phyloP scores from a whole-genome alignment of 495 filamentous ascomycete species.

The Podospora comata region DNA sequence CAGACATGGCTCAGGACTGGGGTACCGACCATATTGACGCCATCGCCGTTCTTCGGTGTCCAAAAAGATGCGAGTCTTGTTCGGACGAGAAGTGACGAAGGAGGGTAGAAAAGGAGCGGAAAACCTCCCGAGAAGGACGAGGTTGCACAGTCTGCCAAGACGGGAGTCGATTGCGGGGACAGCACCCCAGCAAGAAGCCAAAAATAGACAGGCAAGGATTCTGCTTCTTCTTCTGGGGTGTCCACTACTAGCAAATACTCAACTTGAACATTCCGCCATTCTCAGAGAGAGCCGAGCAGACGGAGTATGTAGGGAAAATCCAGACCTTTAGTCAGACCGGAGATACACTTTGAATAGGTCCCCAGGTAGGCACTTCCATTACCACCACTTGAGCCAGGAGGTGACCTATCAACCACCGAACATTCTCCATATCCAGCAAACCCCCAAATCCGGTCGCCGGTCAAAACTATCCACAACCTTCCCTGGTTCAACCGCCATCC shows the following conservation, averaged over 20 bases:
- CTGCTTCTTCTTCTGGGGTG: not conserved
- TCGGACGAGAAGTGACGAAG: not conserved
- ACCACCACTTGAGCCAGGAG: not conserved
- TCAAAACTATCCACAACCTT: not conserved
- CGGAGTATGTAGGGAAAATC: not conserved
- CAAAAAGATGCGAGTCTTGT: not conserved
- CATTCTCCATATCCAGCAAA: not conserved
- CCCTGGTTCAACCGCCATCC: not conserved
- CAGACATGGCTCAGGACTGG: not conserved
- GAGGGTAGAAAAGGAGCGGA: not conserved
- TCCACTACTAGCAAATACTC: not conserved
- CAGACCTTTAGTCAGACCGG: not conserved
- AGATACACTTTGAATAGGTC: not conserved
- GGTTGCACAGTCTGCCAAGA: not conserved
- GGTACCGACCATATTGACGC: not conserved
- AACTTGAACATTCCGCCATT: not conserved
- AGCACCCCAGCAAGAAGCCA: conserved; percentile 1
- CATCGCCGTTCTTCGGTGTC: not conserved
- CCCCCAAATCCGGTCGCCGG: not conserved
- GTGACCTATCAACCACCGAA: not conserved
- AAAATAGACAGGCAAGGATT: not conserved
- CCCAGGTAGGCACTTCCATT: too few species aligned
- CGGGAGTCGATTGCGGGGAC: not conserved
- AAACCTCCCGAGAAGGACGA: not conserved
- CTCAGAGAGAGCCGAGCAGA: too few species aligned